Conservation (phyloP, 352 stramenopile genomes). For the Lagenidium sp. region DNA sequence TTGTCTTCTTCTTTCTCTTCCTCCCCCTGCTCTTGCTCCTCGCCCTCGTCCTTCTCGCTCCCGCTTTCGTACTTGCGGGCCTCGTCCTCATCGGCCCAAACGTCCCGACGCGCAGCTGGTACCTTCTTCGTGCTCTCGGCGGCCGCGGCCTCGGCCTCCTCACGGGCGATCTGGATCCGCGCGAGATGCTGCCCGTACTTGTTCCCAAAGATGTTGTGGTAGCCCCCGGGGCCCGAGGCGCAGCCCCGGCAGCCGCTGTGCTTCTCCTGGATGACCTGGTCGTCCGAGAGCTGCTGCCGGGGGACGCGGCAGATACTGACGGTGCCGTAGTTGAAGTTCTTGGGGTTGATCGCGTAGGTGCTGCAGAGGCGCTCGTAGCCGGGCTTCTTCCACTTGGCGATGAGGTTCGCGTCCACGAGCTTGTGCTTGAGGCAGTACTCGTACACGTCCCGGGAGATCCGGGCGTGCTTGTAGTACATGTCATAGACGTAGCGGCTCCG, state of each 20-base stretch:
- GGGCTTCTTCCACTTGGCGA: conserved; percentile 99
- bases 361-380: conserved; percentile 98
- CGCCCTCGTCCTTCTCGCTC: conserved; percentile 44
- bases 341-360: conserved; percentile 98
- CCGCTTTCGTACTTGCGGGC: conserved; percentile 42
- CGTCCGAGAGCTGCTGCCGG: conserved; percentile 86
- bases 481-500: conserved; percentile 98
- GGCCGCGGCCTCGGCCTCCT: conserved; percentile 42
- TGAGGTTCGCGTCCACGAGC: conserved; percentile 94
- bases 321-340: conserved; percentile 99
- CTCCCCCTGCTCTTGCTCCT: conserved; percentile 36
- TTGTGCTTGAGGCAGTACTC: conserved; percentile 96
- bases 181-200: conserved; percentile 99
- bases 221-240: conserved; percentile 88
- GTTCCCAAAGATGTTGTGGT: conserved; percentile 99
- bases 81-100: conserved; percentile 62
- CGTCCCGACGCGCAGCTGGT: conserved; percentile 2
- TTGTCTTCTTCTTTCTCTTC: conserved; percentile 11
- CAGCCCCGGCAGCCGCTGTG: conserved; percentile 97
- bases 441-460: conserved; percentile 94
- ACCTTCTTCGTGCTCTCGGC: neutral
- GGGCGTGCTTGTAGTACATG: conserved; percentile 97
- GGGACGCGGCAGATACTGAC: conserved; percentile 98
- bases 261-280: conserved; percentile 86
- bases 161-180: conserved; percentile 91